A percentile compares a stretch with the other conserved stretches of the same genome.
Conservation (phyloP, 345 rosid genomes). For the Rubroshorea leprosula region DNA sequence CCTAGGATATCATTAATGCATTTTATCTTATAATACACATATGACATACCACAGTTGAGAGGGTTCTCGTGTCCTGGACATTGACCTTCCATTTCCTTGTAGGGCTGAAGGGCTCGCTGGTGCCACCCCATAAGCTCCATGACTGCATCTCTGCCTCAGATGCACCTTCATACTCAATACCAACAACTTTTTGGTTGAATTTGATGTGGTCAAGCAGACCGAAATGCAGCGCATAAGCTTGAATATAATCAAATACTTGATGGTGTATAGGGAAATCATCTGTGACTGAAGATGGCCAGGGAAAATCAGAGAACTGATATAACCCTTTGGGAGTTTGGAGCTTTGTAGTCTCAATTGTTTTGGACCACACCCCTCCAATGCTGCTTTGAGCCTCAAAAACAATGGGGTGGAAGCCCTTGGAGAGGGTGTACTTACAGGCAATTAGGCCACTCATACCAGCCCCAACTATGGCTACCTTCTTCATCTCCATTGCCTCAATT, state of each 20-base stretch:
- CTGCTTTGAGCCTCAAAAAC: conserved; percentile 20
- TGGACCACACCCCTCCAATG: conserved; percentile 22
- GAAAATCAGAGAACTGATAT: conserved; percentile 27
- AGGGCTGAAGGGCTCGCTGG: conserved; percentile 15
- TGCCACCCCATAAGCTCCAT: conserved; percentile 24
- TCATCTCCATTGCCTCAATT: conserved; percentile 21
- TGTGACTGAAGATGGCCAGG: conserved; percentile 26
- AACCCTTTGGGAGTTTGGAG: conserved; percentile 11
- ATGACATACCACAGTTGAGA: conserved; percentile 2
- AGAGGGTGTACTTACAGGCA: conserved; percentile 19
- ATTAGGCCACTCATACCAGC: conserved; percentile 24
- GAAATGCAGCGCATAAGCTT: conserved; percentile 21
- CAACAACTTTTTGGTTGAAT: conserved; percentile 16
- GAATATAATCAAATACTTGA: conserved; percentile 21
- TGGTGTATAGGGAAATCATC: conserved; percentile 13
- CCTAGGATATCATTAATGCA: too few relatives aligned
- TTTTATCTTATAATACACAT: too few relatives aligned
- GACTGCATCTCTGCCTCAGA: conserved; percentile 19
- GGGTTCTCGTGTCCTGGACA: conserved; percentile 5
- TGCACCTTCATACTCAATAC: conserved; percentile 7
- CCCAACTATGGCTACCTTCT: conserved; percentile 16
- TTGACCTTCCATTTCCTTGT: conserved; percentile 15
- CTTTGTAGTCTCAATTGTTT: conserved; percentile 12
- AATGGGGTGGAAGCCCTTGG: conserved; percentile 19
- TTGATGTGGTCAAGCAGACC: conserved; percentile 21